These are phyloP conservation scores for Diddensiella santjacobensis DNA, from an alignment of 805 yeast genomes.

Conservation along the genomic window DNA sequence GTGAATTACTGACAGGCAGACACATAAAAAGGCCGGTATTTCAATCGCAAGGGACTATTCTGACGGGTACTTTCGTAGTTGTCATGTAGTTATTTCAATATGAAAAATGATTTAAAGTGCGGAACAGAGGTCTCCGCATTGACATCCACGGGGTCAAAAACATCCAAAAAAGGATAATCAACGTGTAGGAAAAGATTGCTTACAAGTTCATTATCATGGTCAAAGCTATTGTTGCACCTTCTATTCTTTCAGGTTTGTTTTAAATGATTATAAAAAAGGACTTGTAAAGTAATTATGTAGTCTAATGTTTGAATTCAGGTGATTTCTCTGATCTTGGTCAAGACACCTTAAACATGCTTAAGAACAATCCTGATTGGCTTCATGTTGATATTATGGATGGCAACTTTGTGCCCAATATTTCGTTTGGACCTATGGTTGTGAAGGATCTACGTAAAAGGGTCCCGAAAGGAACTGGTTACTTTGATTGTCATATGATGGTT, in stretches of 20 bases:
- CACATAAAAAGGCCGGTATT: no score
- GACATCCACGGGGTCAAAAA: no score
- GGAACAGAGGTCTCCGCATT: no score
- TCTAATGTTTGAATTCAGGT: conserved; percentile 21
- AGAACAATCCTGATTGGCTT: conserved; percentile 89
- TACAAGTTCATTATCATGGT: no score
- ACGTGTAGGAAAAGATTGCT: no score
- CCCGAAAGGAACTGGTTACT: conserved; percentile 63
- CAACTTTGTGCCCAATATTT: conserved; percentile 93
- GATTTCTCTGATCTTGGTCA: conserved; percentile 88
- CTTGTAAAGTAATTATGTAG: background rate
- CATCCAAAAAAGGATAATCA: no score
- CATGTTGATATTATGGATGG: conserved; percentile 99
- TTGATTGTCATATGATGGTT: conserved; percentile 99
- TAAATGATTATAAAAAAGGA: background rate
- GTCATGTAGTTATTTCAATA: no score
- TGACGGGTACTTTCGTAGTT: no score
- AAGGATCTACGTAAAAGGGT: conserved; percentile 69
- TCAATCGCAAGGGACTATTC: no score
- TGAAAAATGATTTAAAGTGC: no score
- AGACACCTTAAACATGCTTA: conserved; percentile 77
- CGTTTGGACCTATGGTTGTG: conserved; percentile 90
- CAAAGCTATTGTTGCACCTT: conserved; percentile 67
- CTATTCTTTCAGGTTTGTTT: conserved; percentile 71
- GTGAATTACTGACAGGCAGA: no score